Percentiles rank a stretch among this genome's conserved stretches.
These are phyloP conservation scores for Phialophora macrospora DNA, from an alignment of 2,329 filamentous ascomycete genomes.

Conservation along the genomic window DNA sequence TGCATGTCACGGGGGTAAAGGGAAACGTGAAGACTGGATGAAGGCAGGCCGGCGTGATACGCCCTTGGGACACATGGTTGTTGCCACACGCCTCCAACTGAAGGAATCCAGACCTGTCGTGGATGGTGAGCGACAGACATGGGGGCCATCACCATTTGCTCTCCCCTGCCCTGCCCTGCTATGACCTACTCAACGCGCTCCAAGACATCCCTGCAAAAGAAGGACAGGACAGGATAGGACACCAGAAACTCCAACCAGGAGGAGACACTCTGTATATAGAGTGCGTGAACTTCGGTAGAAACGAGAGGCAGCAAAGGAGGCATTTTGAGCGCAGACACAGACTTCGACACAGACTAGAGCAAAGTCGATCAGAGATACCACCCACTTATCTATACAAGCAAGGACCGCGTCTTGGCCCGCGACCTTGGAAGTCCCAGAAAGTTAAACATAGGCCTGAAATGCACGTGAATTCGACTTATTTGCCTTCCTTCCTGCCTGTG, in stretches of 20 bases:
- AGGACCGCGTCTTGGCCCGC: not conserved
- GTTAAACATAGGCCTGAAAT: not conserved
- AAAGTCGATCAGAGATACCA: not conserved
- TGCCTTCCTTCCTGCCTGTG: not conserved
- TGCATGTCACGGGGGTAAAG: constrained; percentile 32
- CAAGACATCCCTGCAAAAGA: not conserved
- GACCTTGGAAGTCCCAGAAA: not conserved
- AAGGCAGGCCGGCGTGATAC: not conserved
- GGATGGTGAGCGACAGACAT: not conserved
- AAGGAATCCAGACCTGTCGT: not conserved
- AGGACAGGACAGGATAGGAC: not conserved
- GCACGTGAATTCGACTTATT: not conserved
- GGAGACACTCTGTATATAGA: not conserved
- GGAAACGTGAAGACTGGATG: constrained; percentile 24
- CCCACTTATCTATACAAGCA: not conserved
- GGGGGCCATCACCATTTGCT: too few species aligned
- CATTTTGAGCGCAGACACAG: not conserved
- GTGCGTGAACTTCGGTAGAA: not conserved
- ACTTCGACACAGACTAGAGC: not conserved
- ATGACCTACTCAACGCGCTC: too few species aligned
- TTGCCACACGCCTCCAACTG: not conserved
- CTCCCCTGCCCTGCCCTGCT: not conserved
- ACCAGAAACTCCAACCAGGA: not conserved
- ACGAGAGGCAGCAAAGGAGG: not conserved
- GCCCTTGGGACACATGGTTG: not conserved